phyloP scores from a whole-genome alignment of 345 rosid species.

The Eucalyptus cloeziana region DNA sequence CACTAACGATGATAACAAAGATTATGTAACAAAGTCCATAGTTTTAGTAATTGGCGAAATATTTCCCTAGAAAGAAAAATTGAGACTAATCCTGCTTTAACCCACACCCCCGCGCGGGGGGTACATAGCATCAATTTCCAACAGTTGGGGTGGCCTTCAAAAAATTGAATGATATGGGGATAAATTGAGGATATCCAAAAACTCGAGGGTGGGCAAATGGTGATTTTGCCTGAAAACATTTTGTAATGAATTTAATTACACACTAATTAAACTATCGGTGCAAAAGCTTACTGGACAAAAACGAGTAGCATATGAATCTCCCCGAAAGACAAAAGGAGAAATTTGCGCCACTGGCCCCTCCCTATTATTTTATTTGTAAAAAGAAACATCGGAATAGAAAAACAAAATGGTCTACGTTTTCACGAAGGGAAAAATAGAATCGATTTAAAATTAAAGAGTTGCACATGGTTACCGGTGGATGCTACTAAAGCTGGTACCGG shows the following conservation, averaged over 20 bases:
- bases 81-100: neutral
- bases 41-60: neutral
- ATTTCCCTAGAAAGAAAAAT: neutral
- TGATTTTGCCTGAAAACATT: neutral
- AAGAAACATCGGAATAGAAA: neutral
- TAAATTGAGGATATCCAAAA: neutral
- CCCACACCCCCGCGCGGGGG: rapidly evolving
- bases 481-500: neutral
- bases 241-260: neutral
- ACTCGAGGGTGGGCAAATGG: neutral
- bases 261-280: neutral
- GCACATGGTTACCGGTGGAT: neutral
- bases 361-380: neutral
- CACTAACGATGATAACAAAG: neutral
- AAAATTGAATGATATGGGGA: neutral
- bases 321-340: neutral
- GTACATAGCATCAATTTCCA: neutral
- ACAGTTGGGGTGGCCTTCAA: neutral
- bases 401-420: neutral
- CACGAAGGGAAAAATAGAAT: neutral
- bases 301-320: neutral
- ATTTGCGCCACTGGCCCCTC: neutral
- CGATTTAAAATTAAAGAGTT: neutral
- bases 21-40: neutral
- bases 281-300: neutral